These are phyloP conservation scores for Pseudisothecium myosuroides DNA, from an alignment of 225 moss, liverwort and hornwort species.

Conservation along the genomic window DNA sequence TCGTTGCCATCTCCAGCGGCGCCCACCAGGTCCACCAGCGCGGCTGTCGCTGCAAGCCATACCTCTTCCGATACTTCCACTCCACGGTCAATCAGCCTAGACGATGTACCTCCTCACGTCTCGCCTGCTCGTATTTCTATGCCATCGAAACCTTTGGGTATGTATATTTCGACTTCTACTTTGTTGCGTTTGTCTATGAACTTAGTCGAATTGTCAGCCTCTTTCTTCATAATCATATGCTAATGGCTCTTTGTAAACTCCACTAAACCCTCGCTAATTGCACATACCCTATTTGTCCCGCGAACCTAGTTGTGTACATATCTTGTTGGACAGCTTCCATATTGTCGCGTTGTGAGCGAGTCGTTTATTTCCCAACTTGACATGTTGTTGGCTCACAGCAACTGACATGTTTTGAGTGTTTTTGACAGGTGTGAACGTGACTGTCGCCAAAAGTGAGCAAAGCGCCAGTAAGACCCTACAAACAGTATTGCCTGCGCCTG, in stretches of 20 bases:
- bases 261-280: too few relatives aligned
- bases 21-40: constrained; percentile 2
- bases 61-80: not conserved
- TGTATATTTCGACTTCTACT: not conserved
- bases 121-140: constrained; percentile 13
- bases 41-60: not conserved
- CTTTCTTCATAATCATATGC: not conserved
- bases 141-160: constrained; percentile 13
- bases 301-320: not conserved
- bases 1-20: constrained; percentile 41
- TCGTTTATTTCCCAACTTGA: not conserved
- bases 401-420: not conserved
- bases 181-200: not conserved
- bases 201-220: not conserved
- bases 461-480: not conserved
- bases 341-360: not conserved
- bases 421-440: constrained; percentile 18
- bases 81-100: constrained; percentile 11
- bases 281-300: not conserved
- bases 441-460: not conserved
- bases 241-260: not conserved
- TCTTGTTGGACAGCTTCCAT: not conserved
- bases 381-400: not conserved
- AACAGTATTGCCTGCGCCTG: constrained; percentile 2
- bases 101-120: constrained; percentile 24